Conservation (phyloP, 345 rosid genomes). For the Heritiera fomes region DNA sequence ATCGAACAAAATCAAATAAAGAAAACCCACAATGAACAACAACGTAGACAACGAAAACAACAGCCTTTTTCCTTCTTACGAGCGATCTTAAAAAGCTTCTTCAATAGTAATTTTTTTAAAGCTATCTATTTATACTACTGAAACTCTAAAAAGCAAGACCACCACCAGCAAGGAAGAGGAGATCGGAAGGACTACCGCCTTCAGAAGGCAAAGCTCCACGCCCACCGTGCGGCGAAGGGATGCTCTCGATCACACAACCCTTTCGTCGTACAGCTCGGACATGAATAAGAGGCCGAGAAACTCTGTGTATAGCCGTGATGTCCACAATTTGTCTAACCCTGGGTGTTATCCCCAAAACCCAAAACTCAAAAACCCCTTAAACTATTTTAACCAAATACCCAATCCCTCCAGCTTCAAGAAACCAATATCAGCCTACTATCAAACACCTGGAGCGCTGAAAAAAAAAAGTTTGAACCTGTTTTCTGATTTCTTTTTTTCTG, state of each 20-base stretch:
- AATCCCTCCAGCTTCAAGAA: background rate
- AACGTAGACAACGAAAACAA: slow-evolving; percentile 17
- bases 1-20: slow-evolving; percentile 19
- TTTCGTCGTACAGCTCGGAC: slow-evolving; percentile 81
- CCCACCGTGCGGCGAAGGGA: slow-evolving; percentile 99
- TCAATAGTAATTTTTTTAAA: slow-evolving; percentile 3
- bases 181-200: slow-evolving; percentile 99
- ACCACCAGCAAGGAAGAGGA: slow-evolving; percentile 99
- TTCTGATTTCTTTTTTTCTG: no score
- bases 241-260: slow-evolving; percentile 77
- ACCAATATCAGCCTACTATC: background rate
- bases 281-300: slow-evolving; percentile 58
- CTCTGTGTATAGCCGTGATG: slow-evolving; percentile 99
- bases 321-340: slow-evolving; percentile 55
- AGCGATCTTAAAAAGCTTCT: slow-evolving; percentile 3
- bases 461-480: no score
- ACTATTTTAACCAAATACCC: slow-evolving; percentile 4
- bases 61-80: background rate
- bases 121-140: slow-evolving; percentile 3
- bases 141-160: slow-evolving; percentile 39
- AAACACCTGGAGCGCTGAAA: background rate
- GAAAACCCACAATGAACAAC: slow-evolving; percentile 21
- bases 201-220: slow-evolving; percentile 99
- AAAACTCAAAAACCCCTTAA: background rate
- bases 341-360: slow-evolving; percentile 37